Percentiles rank a stretch among this genome's conserved stretches.
Conservation (phyloP, 176 grass and related monocot species). For the Oryza australiensis region DNA sequence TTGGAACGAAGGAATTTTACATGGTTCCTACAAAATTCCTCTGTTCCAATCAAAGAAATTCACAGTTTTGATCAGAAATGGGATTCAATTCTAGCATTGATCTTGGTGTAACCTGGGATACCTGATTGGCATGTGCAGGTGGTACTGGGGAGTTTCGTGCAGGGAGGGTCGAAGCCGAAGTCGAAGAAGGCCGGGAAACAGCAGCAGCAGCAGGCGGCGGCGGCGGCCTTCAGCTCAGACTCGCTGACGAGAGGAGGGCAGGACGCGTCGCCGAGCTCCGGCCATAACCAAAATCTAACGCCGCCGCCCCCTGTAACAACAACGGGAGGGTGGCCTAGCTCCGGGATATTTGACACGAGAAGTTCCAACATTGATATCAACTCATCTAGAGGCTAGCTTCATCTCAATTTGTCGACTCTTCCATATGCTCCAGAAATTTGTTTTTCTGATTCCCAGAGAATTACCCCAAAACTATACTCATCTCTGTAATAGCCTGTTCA, state of each 20-base stretch:
- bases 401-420: constrained; percentile 34
- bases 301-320: constrained; percentile 29
- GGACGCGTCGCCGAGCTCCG: constrained; percentile 40
- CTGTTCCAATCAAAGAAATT: too few species aligned
- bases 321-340: constrained; percentile 55
- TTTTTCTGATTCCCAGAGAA: constrained; percentile 32
- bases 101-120: neutral
- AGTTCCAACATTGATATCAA: constrained; percentile 82
- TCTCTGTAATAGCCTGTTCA: constrained; percentile 48
- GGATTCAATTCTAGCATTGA: neutral
- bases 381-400: constrained; percentile 75
- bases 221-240: constrained; percentile 36
- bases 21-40: too few species aligned
- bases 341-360: constrained; percentile 59
- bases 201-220: neutral
- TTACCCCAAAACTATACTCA: constrained; percentile 11
- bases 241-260: constrained; percentile 29
- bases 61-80: too few species aligned
- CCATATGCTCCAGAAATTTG: constrained; percentile 6
- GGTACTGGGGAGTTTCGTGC: constrained; percentile 67
- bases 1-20: neutral
- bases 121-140: constrained; percentile 39
- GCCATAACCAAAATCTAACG: constrained; percentile 68
- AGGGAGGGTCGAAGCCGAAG: constrained; percentile 56
- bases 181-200: constrained; percentile 59